These are phyloP conservation scores for Daldinia caldariorum DNA, from an alignment of 495 filamentous ascomycete species.

Conservation along the genomic window DNA sequence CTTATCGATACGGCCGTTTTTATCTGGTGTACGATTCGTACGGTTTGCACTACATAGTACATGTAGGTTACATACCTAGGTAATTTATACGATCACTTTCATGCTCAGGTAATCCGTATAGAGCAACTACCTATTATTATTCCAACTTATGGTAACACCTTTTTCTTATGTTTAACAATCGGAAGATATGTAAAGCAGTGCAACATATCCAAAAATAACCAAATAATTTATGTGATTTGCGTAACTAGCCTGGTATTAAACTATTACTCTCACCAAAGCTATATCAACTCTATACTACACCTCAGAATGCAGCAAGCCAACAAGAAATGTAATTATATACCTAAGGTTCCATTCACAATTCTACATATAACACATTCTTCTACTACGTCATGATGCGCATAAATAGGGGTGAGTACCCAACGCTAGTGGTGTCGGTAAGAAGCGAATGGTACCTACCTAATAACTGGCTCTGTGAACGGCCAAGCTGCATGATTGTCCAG, in stretches of 20 bases:
- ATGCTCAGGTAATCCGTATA: too few relatives aligned
- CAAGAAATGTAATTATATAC: neutral
- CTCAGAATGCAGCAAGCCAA: neutral
- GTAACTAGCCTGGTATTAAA: too few relatives aligned
- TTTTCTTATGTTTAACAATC: neutral
- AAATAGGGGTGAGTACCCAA: neutral
- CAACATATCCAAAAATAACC: neutral
- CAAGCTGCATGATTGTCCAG: neutral
- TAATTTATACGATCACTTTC: too few relatives aligned
- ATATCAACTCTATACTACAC: neutral
- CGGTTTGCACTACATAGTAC: too few relatives aligned
- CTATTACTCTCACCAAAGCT: neutral
- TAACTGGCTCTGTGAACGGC: too few relatives aligned
- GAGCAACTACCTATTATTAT: neutral
- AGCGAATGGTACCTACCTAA: neutral
- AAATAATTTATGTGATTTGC: neutral
- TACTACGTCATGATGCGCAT: neutral
- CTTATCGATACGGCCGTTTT: conserved; percentile 23
- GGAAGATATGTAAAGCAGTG: conserved; percentile 2
- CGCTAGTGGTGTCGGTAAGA: neutral
- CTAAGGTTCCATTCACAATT: too few relatives aligned
- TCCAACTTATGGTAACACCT: neutral
- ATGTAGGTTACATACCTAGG: too few relatives aligned
- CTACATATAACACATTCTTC: neutral
- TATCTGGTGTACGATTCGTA: neutral